Conservation (phyloP, 495 filamentous ascomycete genomes). For the Penicillium manginii region DNA sequence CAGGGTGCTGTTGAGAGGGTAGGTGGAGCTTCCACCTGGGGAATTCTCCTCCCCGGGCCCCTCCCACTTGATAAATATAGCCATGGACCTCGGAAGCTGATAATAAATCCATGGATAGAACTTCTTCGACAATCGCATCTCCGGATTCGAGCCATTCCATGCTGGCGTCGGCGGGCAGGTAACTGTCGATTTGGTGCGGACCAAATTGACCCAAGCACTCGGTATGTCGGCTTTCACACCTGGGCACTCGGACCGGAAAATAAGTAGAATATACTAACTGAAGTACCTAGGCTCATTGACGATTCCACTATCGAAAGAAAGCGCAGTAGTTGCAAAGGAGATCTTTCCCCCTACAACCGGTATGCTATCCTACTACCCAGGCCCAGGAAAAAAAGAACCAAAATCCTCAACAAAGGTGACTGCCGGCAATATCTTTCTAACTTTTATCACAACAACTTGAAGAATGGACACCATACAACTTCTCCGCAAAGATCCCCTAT, state of each 20-base stretch:
- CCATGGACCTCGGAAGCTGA: background rate
- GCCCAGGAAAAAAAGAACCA: background rate
- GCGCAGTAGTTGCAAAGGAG: slow-evolving; percentile 39
- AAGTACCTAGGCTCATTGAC: slow-evolving; percentile 35
- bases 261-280: background rate
- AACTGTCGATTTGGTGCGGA: slow-evolving; percentile 38
- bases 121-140: slow-evolving; percentile 45
- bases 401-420: no score
- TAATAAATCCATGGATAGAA: slow-evolving; percentile 35
- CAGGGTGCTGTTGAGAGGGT: slow-evolving; percentile 44
- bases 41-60: no score
- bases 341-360: slow-evolving; percentile 42
- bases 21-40: slow-evolving; percentile 14
- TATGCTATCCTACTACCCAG: slow-evolving; percentile 16
- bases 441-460: background rate
- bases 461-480: slow-evolving; percentile 38
- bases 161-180: slow-evolving; percentile 31
- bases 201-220: slow-evolving; percentile 54
- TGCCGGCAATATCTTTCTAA: background rate
- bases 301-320: slow-evolving; percentile 48
- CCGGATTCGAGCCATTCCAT: slow-evolving; percentile 52
- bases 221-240: slow-evolving; percentile 20
- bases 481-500: slow-evolving; percentile 33
- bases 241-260: no score
- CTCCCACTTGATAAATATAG: background rate